phyloP scores from a whole-genome alignment of 1,284 basidiomycete species.

The Naganishia sp. region DNA sequence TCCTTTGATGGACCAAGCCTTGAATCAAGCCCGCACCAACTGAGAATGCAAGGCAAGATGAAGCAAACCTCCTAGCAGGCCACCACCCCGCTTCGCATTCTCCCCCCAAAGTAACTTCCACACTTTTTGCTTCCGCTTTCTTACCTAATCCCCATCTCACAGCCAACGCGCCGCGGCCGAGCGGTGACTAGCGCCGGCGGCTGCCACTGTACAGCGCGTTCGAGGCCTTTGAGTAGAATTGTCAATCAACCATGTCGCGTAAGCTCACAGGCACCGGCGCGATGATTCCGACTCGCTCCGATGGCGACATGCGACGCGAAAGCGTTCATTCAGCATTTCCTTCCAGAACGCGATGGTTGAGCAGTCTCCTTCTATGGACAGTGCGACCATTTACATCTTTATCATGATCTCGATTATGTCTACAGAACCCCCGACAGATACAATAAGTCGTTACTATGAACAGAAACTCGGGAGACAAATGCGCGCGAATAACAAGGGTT shows the following conservation, averaged over 20 bases:
- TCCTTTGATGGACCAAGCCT: neutral
- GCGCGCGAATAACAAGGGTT: neutral
- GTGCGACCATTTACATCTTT: too few species aligned
- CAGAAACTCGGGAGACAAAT: neutral
- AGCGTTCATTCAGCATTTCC: too few species aligned
- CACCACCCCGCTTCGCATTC: constrained; percentile 1
- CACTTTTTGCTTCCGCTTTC: constrained; percentile 11
- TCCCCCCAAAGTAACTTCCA: constrained; percentile 15
- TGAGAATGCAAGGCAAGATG: neutral
- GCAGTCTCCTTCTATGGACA: too few species aligned
- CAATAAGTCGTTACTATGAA: neutral
- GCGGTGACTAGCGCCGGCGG: constrained; percentile 4
- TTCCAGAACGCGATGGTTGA: too few species aligned
- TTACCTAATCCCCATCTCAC: constrained; percentile 25
- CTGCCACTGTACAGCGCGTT: neutral
- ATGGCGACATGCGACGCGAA: too few species aligned
- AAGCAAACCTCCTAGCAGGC: neutral
- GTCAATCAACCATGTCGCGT: constrained; percentile 18
- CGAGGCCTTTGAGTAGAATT: constrained; percentile 10
- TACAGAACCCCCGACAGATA: constrained; percentile 2
- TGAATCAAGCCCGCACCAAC: neutral
- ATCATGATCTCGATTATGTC: constrained; percentile 1
- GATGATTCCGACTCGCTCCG: neutral
- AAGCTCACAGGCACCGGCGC: too few species aligned
- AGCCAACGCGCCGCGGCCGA: neutral